Evolutionary conservation across 371 early-diverging fungal species (phyloP).

Genomic region (Rhizopus sp.): DNA sequence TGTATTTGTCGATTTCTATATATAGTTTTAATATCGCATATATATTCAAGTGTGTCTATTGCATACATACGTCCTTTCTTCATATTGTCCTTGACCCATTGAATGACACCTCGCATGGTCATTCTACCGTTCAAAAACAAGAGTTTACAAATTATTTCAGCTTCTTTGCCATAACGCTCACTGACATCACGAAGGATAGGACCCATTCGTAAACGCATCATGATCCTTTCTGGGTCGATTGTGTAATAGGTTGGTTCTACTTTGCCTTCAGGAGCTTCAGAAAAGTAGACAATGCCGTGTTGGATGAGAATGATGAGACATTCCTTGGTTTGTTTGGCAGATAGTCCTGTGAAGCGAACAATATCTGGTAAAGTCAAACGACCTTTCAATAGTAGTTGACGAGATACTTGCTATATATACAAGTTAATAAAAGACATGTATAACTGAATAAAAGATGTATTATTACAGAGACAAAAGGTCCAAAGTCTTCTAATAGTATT

Average conservation of each 20-base stretch:
- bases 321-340: slow-evolving; percentile 40
- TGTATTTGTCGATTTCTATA: slow-evolving; percentile 40
- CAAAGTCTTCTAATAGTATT: slow-evolving; percentile 50
- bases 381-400: slow-evolving; percentile 46
- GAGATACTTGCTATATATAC: slow-evolving; percentile 59
- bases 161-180: slow-evolving; percentile 67
- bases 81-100: slow-evolving; percentile 32
- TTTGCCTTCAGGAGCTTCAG: slow-evolving; percentile 57
- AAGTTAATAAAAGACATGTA: not conserved
- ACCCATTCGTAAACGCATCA: slow-evolving; percentile 71
- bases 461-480: slow-evolving; percentile 44
- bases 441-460: not conserved
- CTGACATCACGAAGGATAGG: slow-evolving; percentile 59
- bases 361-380: slow-evolving; percentile 44
- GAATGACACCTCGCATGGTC: slow-evolving; percentile 29
- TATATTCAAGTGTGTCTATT: not conserved
- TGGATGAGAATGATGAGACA: slow-evolving; percentile 45
- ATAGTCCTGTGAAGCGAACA: slow-evolving; percentile 39
- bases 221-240: slow-evolving; percentile 50
- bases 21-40: not conserved
- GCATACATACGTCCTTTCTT: slow-evolving; percentile 32
- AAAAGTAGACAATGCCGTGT: slow-evolving; percentile 42
- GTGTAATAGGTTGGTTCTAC: slow-evolving; percentile 70
- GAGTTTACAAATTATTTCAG: slow-evolving; percentile 27
- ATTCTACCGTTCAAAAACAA: slow-evolving; percentile 40